These are phyloP conservation scores for Thraustotheca clavata DNA, from an alignment of 352 stramenopile species.

Conservation along the genomic window DNA sequence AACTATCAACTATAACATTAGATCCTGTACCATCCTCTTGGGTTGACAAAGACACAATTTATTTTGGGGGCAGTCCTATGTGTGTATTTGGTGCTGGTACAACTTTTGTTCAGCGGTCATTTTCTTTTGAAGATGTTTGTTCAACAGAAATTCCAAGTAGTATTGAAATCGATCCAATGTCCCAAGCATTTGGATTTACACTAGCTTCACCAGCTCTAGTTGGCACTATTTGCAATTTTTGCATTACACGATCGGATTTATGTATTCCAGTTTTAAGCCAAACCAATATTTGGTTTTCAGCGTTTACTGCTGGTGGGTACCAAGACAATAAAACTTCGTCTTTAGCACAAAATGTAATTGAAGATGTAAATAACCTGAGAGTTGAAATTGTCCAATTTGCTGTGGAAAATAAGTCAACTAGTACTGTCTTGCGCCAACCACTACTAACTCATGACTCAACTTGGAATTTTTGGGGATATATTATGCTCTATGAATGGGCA, in stretches of 20 bases:
- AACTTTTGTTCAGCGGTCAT: background rate
- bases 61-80: constrained; percentile 10
- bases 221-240: too few species aligned
- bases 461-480: constrained; percentile 1
- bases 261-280: too few species aligned
- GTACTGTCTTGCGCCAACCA: background rate
- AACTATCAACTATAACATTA: background rate
- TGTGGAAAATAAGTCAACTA: background rate
- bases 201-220: too few species aligned
- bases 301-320: too few species aligned
- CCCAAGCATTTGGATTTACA: background rate
- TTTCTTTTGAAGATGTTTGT: background rate
- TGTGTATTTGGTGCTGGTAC: background rate
- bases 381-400: background rate
- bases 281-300: too few species aligned
- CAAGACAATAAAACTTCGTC: too few species aligned
- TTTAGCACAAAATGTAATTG: background rate
- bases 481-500: background rate
- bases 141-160: background rate
- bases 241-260: too few species aligned
- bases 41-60: background rate
- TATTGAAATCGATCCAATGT: background rate
- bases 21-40: background rate
- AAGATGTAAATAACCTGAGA: background rate
- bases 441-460: background rate